These are phyloP conservation scores for Lactifluus subvellereus DNA, from an alignment of 768 basidiomycete species.

Conservation along the genomic window DNA sequence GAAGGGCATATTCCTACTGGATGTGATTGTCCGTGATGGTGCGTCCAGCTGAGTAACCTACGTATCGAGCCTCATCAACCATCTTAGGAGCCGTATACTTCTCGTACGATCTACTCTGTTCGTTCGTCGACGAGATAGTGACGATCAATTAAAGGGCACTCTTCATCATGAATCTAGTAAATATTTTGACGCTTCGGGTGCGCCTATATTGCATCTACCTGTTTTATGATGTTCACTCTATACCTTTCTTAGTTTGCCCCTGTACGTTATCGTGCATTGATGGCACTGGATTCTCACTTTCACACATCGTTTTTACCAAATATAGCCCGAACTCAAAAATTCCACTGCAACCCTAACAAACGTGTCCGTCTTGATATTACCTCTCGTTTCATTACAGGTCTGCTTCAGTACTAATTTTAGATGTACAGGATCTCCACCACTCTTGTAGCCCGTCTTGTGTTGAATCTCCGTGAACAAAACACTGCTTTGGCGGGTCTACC, in stretches of 20 bases:
- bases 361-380: constrained; percentile 8
- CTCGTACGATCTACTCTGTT: constrained; percentile 1
- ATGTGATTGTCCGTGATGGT: constrained; percentile 21
- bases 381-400: background rate
- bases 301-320: background rate
- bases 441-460: constrained; percentile 16
- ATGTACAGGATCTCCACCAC: constrained; percentile 8
- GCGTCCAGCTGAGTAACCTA: background rate
- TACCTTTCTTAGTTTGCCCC: constrained; percentile 1
- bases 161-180: constrained; percentile 8
- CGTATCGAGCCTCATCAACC: background rate
- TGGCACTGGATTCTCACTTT: background rate
- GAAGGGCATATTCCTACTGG: background rate
- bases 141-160: constrained; percentile 1
- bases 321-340: background rate
- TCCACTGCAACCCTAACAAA: constrained; percentile 1
- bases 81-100: constrained; percentile 13
- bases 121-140: background rate
- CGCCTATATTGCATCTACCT: background rate
- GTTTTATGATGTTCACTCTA: background rate
- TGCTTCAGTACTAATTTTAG: background rate
- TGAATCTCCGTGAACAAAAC: constrained; percentile 14
- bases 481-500: background rate
- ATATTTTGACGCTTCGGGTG: constrained; percentile 14
- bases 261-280: background rate